Base-by-base conservation (phyloP, 352 stramenopile genomes). In the Pythium utonaiense region DNA sequence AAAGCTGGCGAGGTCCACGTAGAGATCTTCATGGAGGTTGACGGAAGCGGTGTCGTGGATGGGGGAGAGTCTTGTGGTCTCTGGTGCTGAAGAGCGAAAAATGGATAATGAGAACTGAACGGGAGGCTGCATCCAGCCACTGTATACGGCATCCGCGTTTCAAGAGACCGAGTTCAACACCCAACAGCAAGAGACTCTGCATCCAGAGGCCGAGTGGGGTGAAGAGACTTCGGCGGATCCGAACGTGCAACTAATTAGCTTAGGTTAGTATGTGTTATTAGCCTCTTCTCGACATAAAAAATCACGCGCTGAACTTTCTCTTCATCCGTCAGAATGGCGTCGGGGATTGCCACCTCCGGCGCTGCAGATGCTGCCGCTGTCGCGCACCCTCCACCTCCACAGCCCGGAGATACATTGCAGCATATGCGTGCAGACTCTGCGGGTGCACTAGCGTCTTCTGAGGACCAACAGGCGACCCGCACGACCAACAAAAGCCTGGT, bases 401-500 rank as follows among this genome's bases (percentile, higher is more conserved):
- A 21, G 6, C 16, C 38, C 1, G 14, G 38, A 16, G 13, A 6
- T 22, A 10, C 38, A 10, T 8, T n/a, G 24, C 17, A 5, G 38
- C 38, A 16, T 25, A 5, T 9, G 21, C 21, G 1, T 24, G 16
- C 16, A 45, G 38, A 2, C 17, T 22, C 38, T 24, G 38, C 6
- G 0, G 42, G 30, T 1, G 42, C 22, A 31, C 8, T 22, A 7
- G 21, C 42, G 42, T 6, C 42, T 27, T 9, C 9, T 22, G 22
- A 8, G 21, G 42, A 34, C 13, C 24, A 8, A 21, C 10, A 22
- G 17, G 14, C 22, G 24, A 16, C 47, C 24, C 44, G 44, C 14
- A 44, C 21, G 57, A 57, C 45, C 30, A 63, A 82, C 53, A 64
- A 47, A 34, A 58, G 64, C 55, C 60, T 79, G 44, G 70, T 77